Base-by-base conservation (phyloP, 1,284 basidiomycete genomes). In the Anthracocystis panici-leucophaei region DNA sequence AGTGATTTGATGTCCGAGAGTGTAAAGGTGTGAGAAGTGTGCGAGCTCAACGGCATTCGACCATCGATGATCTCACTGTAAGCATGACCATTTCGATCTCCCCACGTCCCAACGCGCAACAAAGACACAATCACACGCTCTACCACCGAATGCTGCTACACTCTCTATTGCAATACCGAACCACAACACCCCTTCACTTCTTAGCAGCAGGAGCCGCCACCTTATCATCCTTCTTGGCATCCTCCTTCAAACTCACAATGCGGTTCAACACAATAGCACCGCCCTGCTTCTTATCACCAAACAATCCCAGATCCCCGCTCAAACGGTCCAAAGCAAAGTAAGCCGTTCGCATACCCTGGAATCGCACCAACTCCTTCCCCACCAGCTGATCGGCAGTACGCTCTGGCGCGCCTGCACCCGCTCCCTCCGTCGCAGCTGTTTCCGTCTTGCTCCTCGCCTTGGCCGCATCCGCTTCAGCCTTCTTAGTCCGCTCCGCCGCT, bases 261-360 rank as follows among this genome's bases (percentile, higher is more conserved):
- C 93, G 90, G 86, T 99, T 99, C 49, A 99, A 88, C 23, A 98
- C 90, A 52, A 99, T 85, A 83, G 88, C 89, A 84, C 96, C 94
- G 11, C 91, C 92, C 49, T 90, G 89, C 87, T 87, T 57, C 87
- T 86, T 18, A 88, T 87, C 73, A 23, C 67, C 66, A 44, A 78
- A 77, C 41, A 79, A 56, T 18, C 65, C 63, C 48, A 78, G 40
- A 55, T 69, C 60, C 33, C 69, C 73, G 40, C 74, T 75, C 35
- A 97, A 94, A 84, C 91, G 91, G 86, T 99, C 97, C 35, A 98
- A 88, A 11, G 93, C 90, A 85, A 99, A 99, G 88, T 98, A 99
- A 3, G 92, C 97, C 51, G 97, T 91, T 20, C 97, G 91, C 86
- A 99, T 89, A 20, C 93, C 97, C 87, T 99, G 97, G 90, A 99